phyloP scores from a whole-genome alignment of 2,329 filamentous ascomycete species.

The Aspergillus tanneri region DNA sequence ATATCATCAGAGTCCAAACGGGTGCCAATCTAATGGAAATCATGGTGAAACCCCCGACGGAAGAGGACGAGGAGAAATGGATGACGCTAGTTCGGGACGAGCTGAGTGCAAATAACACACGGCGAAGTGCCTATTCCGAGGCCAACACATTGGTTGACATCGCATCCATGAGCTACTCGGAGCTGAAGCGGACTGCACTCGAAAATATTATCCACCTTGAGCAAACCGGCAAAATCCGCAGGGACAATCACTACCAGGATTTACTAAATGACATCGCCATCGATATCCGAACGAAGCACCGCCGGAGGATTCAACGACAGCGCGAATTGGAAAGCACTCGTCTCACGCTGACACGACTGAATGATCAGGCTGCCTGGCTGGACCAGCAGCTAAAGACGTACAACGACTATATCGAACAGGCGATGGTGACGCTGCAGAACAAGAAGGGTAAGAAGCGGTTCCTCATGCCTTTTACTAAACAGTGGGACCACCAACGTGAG shows the following conservation, averaged over 20 bases:
- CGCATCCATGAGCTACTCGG: slow-evolving; percentile 82
- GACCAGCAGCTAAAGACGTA: slow-evolving; percentile 96
- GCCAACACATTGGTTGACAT: slow-evolving; percentile 81
- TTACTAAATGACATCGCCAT: slow-evolving; percentile 95
- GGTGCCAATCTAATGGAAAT: slow-evolving; percentile 93
- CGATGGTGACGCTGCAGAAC: slow-evolving; percentile 94
- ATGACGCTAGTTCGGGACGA: slow-evolving; percentile 77
- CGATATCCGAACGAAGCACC: slow-evolving; percentile 96
- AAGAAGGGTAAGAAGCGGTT: slow-evolving; percentile 96
- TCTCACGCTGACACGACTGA: slow-evolving; percentile 48
- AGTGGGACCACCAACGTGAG: slow-evolving; percentile 98
- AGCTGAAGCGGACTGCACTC: slow-evolving; percentile 87
- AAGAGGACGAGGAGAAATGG: slow-evolving; percentile 91
- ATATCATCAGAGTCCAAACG: slow-evolving; percentile 95
- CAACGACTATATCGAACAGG: slow-evolving; percentile 98
- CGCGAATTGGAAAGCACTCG: slow-evolving; percentile 72
- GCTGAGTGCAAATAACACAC: slow-evolving; percentile 65
- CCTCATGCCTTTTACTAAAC: slow-evolving; percentile 93
- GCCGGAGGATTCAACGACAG: slow-evolving; percentile 84
- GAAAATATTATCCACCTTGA: slow-evolving; percentile 93
- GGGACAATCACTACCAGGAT: slow-evolving; percentile 91
- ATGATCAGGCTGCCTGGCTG: slow-evolving; percentile 75
- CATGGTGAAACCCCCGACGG: slow-evolving; percentile 80
- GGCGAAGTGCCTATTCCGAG: slow-evolving; percentile 85
- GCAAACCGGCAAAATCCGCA: slow-evolving; percentile 78